These are phyloP conservation scores for Trebouxia sp. DNA, from an alignment of 139 green algal genomes.

Conservation along the genomic window DNA sequence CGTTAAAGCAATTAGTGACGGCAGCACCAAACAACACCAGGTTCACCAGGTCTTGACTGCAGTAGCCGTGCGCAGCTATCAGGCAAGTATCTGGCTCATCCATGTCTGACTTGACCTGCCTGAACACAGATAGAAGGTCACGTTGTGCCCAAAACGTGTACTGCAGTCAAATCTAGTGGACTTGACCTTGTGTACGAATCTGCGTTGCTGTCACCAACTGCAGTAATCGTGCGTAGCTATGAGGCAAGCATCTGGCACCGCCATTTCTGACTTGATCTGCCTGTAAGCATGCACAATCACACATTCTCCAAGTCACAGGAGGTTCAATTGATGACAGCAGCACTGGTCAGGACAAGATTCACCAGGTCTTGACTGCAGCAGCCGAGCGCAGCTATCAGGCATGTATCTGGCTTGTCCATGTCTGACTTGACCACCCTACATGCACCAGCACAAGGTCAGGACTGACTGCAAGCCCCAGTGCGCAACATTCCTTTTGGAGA, in stretches of 20 bases:
- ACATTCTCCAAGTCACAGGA: neutral
- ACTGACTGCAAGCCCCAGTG: too few relatives aligned
- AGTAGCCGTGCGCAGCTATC: slow-evolving; percentile 42
- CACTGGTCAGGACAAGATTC: neutral
- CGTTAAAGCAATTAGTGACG: slow-evolving; percentile 41
- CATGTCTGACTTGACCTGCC: slow-evolving; percentile 29
- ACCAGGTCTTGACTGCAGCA: slow-evolving; percentile 37
- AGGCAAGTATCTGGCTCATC: slow-evolving; percentile 37
- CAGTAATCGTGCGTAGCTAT: slow-evolving; percentile 43
- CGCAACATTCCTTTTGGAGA: too few relatives aligned
- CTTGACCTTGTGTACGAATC: too few relatives aligned
- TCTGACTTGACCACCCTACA: neutral
- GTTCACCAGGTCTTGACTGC: slow-evolving; percentile 46
- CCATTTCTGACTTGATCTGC: slow-evolving; percentile 33
- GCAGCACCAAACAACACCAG: slow-evolving; percentile 23
- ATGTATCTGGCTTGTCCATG: slow-evolving; percentile 38
- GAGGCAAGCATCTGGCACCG: slow-evolving; percentile 32
- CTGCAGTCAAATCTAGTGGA: too few relatives aligned
- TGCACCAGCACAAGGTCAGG: neutral
- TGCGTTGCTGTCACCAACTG: too few relatives aligned
- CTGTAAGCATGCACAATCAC: neutral
- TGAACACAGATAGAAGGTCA: neutral
- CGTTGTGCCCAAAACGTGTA: neutral
- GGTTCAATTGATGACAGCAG: neutral
- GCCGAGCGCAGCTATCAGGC: slow-evolving; percentile 34